Evolutionary conservation across 108 stramenopile genomes (phyloP), one percentile per base, ranked within the genome.

Genomic region (Halocafeteria seosinensis): DNA sequence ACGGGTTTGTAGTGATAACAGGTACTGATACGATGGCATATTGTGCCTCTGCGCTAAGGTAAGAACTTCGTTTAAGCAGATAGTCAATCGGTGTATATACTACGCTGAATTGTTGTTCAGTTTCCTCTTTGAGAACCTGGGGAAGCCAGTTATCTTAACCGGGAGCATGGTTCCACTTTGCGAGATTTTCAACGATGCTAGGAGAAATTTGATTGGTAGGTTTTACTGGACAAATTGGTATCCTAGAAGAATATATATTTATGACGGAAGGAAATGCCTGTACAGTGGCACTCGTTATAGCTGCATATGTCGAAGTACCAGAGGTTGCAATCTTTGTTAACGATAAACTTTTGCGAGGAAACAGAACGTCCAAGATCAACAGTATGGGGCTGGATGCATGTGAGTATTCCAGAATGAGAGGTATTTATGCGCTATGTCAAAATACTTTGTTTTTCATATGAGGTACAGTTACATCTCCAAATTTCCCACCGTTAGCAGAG

Each of bases 11-110:
- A 12, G 85, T 98, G 8, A 61, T 93, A 34, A 87, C 75, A 73
- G 95, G 95, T 29, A 98, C 93, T 0, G 96, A 98, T 76, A 98
- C 96, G 0, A 92, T 98, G 92, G 89, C 92, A 25, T n/a, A n/a
- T n/a, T n/a, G n/a, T n/a, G n/a, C n/a, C n/a, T n/a, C n/a, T n/a
- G n/a, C n/a, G n/a, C n/a, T n/a, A n/a, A n/a, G n/a, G n/a, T n/a
- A n/a, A n/a, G n/a, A n/a, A n/a, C n/a, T n/a, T n/a, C n/a, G n/a
- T n/a, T n/a, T n/a, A n/a, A n/a, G n/a, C n/a, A n/a, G n/a, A n/a
- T n/a, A n/a, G n/a, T n/a, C n/a, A n/a, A n/a, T n/a, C n/a, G n/a
- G n/a, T n/a, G n/a, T n/a, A n/a, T n/a, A n/a, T n/a, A n/a, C n/a
- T 98, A 94, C 75, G 64, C 84, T 17, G 86, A 92, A 0, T 81